Percentiles rank a stretch among this genome's conserved stretches.
These are phyloP conservation scores for Teratosphaeria destructans DNA, from an alignment of 2,329 filamentous ascomycete species.

Conservation along the genomic window DNA sequence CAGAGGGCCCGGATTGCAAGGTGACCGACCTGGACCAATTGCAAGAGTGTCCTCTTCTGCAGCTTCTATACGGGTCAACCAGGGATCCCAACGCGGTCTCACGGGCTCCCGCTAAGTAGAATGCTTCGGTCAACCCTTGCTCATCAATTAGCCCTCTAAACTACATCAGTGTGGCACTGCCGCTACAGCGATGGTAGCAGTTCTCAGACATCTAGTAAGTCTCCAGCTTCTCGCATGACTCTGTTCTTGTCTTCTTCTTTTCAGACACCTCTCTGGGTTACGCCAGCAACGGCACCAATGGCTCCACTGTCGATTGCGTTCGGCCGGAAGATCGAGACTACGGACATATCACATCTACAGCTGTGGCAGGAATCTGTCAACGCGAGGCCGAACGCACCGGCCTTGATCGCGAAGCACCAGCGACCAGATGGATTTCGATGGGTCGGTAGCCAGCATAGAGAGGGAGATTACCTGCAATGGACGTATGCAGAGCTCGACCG, in stretches of 20 bases:
- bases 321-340: conserved; percentile 16
- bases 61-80: background rate
- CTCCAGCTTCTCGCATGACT: background rate
- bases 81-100: background rate
- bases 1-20: background rate
- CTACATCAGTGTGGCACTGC: background rate
- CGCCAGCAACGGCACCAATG: conserved; percentile 1
- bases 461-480: conserved; percentile 21
- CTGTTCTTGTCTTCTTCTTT: background rate
- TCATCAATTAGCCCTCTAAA: background rate
- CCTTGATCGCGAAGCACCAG: conserved; percentile 22
- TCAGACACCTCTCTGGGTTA: conserved; percentile 1
- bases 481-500: conserved; percentile 23
- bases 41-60: background rate
- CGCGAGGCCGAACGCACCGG: conserved; percentile 19
- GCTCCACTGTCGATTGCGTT: conserved; percentile 15
- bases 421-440: conserved; percentile 19
- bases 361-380: conserved; percentile 23
- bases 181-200: background rate
- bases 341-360: conserved; percentile 19
- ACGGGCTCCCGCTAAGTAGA: background rate
- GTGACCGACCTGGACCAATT: background rate
- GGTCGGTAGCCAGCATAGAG: conserved; percentile 19
- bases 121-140: background rate
- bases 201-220: background rate